These are phyloP conservation scores for Erythrophleum ivorense DNA, from an alignment of 331 rosid genomes.

Conservation along the genomic window DNA sequence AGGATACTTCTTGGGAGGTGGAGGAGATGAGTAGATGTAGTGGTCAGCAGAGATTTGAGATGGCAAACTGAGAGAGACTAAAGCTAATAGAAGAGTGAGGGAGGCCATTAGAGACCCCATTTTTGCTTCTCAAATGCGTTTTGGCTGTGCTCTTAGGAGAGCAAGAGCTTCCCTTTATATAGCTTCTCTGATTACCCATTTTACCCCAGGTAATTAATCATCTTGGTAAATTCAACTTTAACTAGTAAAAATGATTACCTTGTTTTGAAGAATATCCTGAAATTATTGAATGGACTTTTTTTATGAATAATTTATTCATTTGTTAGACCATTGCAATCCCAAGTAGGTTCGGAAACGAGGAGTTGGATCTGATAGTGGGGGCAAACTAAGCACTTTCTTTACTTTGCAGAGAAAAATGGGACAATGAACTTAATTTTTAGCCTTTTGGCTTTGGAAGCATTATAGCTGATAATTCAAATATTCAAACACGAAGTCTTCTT, in stretches of 20 bases:
- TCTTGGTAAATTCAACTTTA: background rate
- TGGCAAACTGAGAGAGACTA: constrained; percentile 46
- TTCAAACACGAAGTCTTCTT: background rate
- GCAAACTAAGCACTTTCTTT: constrained; percentile 24
- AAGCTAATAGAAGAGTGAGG: constrained; percentile 40
- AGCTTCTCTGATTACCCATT: constrained; percentile 42
- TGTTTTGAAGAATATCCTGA: background rate
- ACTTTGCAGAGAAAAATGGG: background rate
- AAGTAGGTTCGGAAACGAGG: constrained; percentile 31
- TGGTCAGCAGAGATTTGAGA: constrained; percentile 36
- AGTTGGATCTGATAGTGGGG: constrained; percentile 35
- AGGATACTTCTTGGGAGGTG: constrained; percentile 41
- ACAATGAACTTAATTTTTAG: background rate
- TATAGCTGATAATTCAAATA: background rate
- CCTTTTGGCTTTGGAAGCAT: background rate
- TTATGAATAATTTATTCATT: background rate
- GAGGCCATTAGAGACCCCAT: constrained; percentile 60
- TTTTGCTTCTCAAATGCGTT: constrained; percentile 32
- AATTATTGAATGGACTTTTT: too few species aligned
- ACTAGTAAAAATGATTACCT: background rate
- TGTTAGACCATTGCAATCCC: constrained; percentile 1
- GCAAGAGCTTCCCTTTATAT: constrained; percentile 47
- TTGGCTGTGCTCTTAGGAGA: constrained; percentile 25
- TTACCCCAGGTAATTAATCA: constrained; percentile 4
- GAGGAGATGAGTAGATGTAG: constrained; percentile 50